Conservation (phyloP, 2,329 filamentous ascomycete genomes). For the Paecilomyces variotii region DNA sequence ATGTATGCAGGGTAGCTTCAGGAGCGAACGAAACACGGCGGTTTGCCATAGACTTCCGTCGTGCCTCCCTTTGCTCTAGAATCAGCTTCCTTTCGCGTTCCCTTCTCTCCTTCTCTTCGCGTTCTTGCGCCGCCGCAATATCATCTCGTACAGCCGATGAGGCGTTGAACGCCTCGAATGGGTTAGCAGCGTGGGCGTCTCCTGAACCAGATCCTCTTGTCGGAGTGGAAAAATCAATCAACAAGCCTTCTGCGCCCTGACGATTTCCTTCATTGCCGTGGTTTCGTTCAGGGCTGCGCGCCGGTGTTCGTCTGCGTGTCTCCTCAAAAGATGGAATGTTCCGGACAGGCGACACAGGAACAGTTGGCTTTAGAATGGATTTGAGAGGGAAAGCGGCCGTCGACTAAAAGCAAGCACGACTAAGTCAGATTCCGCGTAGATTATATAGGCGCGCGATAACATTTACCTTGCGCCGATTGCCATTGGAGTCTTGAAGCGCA, state of each 20-base stretch:
- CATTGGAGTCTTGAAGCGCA: slow-evolving; percentile 64
- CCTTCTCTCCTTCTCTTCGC: slow-evolving; percentile 57
- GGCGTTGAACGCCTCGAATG: slow-evolving; percentile 39
- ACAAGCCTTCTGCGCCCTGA: slow-evolving; percentile 22
- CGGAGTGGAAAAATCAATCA: slow-evolving; percentile 39
- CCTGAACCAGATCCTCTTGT: slow-evolving; percentile 22
- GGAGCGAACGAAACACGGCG: slow-evolving; percentile 94
- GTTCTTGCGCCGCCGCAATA: slow-evolving; percentile 49
- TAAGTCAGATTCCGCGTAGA: slow-evolving; percentile 5
- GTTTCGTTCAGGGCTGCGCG: slow-evolving; percentile 21
- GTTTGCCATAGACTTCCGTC: slow-evolving; percentile 84
- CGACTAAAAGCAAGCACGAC: slow-evolving; percentile 21
- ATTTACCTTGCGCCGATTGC: slow-evolving; percentile 71
- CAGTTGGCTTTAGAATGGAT: slow-evolving; percentile 75
- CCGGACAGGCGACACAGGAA: slow-evolving; percentile 57
- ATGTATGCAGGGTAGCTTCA: slow-evolving; percentile 93
- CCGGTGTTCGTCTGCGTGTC: slow-evolving; percentile 33
- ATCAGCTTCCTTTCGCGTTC: slow-evolving; percentile 53
- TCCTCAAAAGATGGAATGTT: slow-evolving; percentile 56
- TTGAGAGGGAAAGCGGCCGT: slow-evolving; percentile 39
- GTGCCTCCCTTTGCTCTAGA: slow-evolving; percentile 70
- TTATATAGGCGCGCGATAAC: slow-evolving; percentile 1
- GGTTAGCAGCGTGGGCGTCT: slow-evolving; percentile 39
- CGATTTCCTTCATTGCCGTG: slow-evolving; percentile 11
- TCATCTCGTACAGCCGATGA: slow-evolving; percentile 33